These are phyloP conservation scores for Clarireedia homoeocarpa DNA, from an alignment of 2,329 filamentous ascomycete species.

Conservation along the genomic window DNA sequence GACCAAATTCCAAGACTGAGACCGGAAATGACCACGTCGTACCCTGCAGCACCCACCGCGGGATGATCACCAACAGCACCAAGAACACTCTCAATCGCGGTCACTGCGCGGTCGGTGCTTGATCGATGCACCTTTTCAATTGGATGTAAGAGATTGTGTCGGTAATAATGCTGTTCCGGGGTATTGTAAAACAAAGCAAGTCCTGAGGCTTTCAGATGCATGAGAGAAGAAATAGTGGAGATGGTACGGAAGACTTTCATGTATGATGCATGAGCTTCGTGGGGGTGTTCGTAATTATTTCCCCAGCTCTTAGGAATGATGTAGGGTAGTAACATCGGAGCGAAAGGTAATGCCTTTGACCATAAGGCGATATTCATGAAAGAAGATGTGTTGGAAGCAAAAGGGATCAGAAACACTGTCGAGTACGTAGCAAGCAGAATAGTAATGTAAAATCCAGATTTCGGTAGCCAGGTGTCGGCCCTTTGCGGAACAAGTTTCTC, in stretches of 20 bases:
- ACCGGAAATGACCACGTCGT: conserved; percentile 50
- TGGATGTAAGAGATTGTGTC: conserved; percentile 39
- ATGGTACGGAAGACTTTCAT: conserved; percentile 40
- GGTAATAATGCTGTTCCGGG: conserved; percentile 40
- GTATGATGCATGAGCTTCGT: conserved; percentile 34
- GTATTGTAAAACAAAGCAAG: conserved; percentile 39
- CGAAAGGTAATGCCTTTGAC: conserved; percentile 35
- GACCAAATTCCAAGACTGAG: conserved; percentile 49
- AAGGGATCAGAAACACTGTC: conserved; percentile 34
- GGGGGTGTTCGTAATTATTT: conserved; percentile 34
- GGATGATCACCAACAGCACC: conserved; percentile 49
- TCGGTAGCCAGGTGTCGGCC: conserved; percentile 37
- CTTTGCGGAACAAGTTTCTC: conserved; percentile 34
- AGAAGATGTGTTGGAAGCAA: conserved; percentile 33
- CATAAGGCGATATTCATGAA: conserved; percentile 32
- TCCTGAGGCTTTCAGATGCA: conserved; percentile 39
- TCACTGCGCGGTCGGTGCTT: conserved; percentile 38
- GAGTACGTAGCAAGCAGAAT: conserved; percentile 32
- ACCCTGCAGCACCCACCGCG: conserved; percentile 46
- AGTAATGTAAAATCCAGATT: conserved; percentile 30
- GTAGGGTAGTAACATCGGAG: conserved; percentile 39
- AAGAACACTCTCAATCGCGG: conserved; percentile 38
- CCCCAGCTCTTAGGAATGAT: conserved; percentile 44
- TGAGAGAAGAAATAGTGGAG: conserved; percentile 35
- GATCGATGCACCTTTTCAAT: conserved; percentile 39